Percentiles rank a stretch among this genome's conserved stretches.
phyloP scores from a whole-genome alignment of 2,329 filamentous ascomycete genomes.

The Raffaelea arxii region DNA sequence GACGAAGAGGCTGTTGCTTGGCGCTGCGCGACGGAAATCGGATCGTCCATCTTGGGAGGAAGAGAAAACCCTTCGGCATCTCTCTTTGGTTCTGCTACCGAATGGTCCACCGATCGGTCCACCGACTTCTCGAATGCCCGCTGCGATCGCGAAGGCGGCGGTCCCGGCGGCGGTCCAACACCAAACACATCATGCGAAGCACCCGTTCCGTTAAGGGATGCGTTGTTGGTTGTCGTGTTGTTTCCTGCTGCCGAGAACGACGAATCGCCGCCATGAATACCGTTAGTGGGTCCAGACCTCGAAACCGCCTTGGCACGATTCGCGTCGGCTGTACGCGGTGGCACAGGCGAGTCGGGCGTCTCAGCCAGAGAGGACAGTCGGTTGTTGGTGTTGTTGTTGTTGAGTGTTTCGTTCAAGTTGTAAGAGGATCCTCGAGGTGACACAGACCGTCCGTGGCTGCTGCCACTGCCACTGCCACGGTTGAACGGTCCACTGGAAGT shows the following conservation, averaged over 20 bases:
- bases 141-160: constrained; percentile 32
- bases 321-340: constrained; percentile 19
- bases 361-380: constrained; percentile 49
- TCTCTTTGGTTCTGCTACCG: no score
- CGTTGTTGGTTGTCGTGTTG: constrained; percentile 22
- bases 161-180: constrained; percentile 40
- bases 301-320: no score
- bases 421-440: constrained; percentile 51
- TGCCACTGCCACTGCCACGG: constrained; percentile 45
- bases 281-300: not conserved
- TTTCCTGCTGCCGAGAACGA: not conserved
- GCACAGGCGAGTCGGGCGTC: constrained; percentile 33
- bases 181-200: constrained; percentile 38
- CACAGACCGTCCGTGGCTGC: constrained; percentile 49
- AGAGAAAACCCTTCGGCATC: constrained; percentile 71
- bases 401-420: constrained; percentile 45
- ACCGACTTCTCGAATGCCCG: constrained; percentile 39
- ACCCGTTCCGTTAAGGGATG: constrained; percentile 34
- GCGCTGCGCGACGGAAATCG: constrained; percentile 63
- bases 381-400: constrained; percentile 39
- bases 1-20: constrained; percentile 36
- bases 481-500: constrained; percentile 33
- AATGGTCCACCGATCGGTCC: no score
- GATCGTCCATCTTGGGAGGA: constrained; percentile 51
- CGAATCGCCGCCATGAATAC: constrained; percentile 22